Base-by-base conservation (phyloP, 306 rosid genomes). In the Dicorynia guianensis region DNA sequence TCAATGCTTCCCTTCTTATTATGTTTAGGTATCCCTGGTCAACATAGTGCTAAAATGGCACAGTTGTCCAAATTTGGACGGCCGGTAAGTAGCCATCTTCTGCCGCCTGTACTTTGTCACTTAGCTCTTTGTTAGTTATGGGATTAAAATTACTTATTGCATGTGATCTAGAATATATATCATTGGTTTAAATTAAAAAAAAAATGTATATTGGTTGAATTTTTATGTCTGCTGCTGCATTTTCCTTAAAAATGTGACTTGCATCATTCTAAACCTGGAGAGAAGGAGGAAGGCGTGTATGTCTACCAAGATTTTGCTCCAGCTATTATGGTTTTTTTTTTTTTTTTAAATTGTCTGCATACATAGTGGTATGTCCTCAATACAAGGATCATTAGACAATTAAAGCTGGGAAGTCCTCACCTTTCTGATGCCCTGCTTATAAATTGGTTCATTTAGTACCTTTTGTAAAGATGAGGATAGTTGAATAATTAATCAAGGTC, bases 11-110 rank as follows among this genome's bases (percentile, higher is more conserved):
- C 56, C 48, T 67, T 76, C 42, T 60, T 67, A 25, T 25, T 46
- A 60, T 83, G 67, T 55, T 54, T 71, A 93, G 98, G 98, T 79
- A 85, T 66, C 79, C 97, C 97, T 9, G 96, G 93, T 57, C 94
- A 89, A 69, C 91, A 67, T 76, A 91, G 87, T 80, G 97, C 96
- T 71, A 93, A 88, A 85, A 76, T 82, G 61, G 79, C 92, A 11
- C 91, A 93, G 76, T 74, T 88, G 43, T 83, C 98, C 11, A 93
- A 91, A 84, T 93, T 93, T 54, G 98, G 97, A 72, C 96, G 98
- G 18, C 98, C 97, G 19, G 98, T 93, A 76, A 93, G 98, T 87
- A 44, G 12, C 74, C 67, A 18, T 38, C 49, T 67, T 40, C 39
- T 7, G 39, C 60, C 53, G 38, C 63, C 62, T 71, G 5, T 76